Base-by-base conservation (phyloP, 2,329 filamentous ascomycete genomes). In the Fusarium nurragi region DNA sequence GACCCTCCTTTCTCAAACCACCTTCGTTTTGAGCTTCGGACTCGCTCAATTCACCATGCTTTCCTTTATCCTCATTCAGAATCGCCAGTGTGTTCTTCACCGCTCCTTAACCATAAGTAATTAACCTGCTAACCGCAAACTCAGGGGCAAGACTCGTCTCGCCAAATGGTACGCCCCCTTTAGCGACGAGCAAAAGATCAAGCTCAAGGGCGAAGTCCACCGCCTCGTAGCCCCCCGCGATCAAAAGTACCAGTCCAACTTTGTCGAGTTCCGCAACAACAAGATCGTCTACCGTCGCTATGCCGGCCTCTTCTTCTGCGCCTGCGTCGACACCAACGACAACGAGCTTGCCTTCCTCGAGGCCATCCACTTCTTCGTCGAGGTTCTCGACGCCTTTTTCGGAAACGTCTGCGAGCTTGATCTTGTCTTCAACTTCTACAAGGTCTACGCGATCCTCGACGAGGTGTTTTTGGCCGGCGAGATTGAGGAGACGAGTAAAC, bases 111-210 rank as follows among this genome's bases (percentile, higher is more conserved):
- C 34, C 6, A 30, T n/a, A 23, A 12, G 8, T 14, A 30, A 25
- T 18, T 18, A 8, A 25, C 18, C 16, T 51, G 50, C 49, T 53
- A 48, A 58, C 25, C 23, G 40, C 25, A 45, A 28, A 34, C 50
- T 36, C 68, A 97, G 94, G 86, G 95, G 95, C 81, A 99, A 99
- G 84, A 99, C 95, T 72, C 91, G 95, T 72, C 86, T 99, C 67
- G 95, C 95, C 68, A 99, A 99, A 83, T 99, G 94, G 94, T 99
- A 99, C 84, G 92, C 91, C 70, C 94, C 95, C 63, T 99, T 97
- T 83, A 96, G 89, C 80, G 95, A 99, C 84, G 94, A 98, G 78
- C 93, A 99, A 78, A 99, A 99, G 84, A 92, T 99, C 78, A 97
- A 97, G 81, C 85, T 99, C 73, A 99, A 99, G 80, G 95, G 95